Base-by-base conservation (phyloP, 2,329 filamentous ascomycete species). In the Fonsecaea pedrosoi region DNA sequence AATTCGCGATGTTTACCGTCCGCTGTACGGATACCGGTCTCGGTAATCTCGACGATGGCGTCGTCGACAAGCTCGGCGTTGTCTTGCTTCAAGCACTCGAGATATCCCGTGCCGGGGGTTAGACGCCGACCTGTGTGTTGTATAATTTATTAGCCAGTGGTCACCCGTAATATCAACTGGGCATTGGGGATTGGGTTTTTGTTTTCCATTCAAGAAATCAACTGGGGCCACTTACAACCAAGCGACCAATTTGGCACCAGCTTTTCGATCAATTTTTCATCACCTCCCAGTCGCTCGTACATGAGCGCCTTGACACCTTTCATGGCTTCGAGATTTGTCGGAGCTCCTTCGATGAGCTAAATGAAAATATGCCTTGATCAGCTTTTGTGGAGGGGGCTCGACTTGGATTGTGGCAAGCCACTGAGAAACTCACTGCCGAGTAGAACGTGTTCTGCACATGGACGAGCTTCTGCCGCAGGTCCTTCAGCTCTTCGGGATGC, bases 91-190 rank as follows among this genome's bases (percentile, higher is more conserved):
- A 12, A 63, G 50, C 30, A 69, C 56, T 5, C 60, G 21, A 3
- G 75, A 63, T 82, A 83, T 1, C 80, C 80, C 0, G 78, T 77
- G 0, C 80, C 81, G 0, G 81, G 81, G 0, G 80, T 82, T 21
- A 82, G 72, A 10, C 81, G 78, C 30, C 69, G 69, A 54, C 68
- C 50, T 80, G 25, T 3, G 25, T 25, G 25, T 25, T 25, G 25
- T 25, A 25, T 25, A 25, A 25, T 3, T 25, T 3, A 25, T 25
- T 2, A 25, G 25, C 25, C 25, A 25, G 25, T 25, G 25, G 25
- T 25, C 25, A 25, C 25, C 25, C 2, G 25, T 25, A 25, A 25
- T 25, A 25, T 25, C 25, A 2, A 25, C 25, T 25, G 25, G 25
- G 25, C 25, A 25, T 25, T 25, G 25, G 25, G 25, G 25, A 25